These are phyloP conservation scores for Rosa hybrid DNA, from an alignment of 331 rosid genomes.

Conservation along the genomic window DNA sequence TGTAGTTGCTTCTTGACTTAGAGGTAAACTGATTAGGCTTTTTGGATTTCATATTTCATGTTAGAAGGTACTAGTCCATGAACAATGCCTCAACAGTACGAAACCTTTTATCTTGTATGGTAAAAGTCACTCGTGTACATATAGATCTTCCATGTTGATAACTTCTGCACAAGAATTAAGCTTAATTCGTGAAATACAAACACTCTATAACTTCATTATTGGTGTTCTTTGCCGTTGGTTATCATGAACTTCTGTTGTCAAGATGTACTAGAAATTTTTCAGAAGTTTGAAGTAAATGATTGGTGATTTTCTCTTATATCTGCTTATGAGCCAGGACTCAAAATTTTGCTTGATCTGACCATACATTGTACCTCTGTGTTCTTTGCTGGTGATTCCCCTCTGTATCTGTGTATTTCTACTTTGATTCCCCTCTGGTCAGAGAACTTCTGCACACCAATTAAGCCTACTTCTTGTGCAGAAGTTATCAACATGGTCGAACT, in stretches of 20 bases:
- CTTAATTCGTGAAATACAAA: not conserved
- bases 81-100: not conserved
- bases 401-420: not conserved
- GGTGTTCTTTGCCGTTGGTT: not conserved
- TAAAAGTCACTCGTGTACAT: not conserved
- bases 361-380: not conserved
- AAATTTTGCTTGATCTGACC: not conserved
- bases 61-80: not conserved
- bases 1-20: not conserved
- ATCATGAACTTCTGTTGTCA: not conserved
- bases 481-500: not conserved
- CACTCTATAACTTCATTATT: not conserved
- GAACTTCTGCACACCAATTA: too few relatives aligned
- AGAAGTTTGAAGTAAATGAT: not conserved
- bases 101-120: not conserved
- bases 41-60: not conserved
- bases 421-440: too few relatives aligned
- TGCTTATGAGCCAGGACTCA: not conserved
- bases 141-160: not conserved
- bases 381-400: not conserved
- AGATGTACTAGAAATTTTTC: not conserved
- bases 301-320: not conserved
- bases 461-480: not conserved
- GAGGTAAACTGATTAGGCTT: not conserved
- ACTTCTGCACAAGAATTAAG: not conserved